Percentiles rank a stretch among this genome's conserved stretches.
Conservation (phyloP, 2,329 filamentous ascomycete species). For the Blastomyces silverae region DNA sequence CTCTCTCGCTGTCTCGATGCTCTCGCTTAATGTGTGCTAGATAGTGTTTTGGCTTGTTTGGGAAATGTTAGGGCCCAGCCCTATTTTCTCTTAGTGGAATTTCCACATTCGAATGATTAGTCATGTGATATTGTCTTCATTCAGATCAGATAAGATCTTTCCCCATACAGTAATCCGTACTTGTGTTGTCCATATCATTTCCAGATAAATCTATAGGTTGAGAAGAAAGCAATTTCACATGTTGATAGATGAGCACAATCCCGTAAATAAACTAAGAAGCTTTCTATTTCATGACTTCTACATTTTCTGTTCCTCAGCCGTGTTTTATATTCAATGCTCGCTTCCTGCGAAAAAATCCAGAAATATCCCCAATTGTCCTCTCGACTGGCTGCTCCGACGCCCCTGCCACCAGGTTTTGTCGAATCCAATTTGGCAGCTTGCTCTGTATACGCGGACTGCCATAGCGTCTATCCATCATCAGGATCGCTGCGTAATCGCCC, state of each 20-base stretch:
- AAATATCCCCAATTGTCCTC: slow-evolving; percentile 27
- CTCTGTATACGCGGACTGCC: slow-evolving; percentile 61
- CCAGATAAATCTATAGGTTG: too few relatives aligned
- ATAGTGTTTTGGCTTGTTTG: slow-evolving; percentile 27
- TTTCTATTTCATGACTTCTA: not conserved
- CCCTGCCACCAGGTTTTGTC: slow-evolving; percentile 51
- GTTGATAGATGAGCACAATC: not conserved
- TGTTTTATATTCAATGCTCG: slow-evolving; percentile 18
- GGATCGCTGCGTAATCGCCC: slow-evolving; percentile 82
- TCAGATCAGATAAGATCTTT: slow-evolving; percentile 1
- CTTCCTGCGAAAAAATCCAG: slow-evolving; percentile 29
- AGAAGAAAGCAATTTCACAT: too few relatives aligned
- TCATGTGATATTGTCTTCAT: not conserved
- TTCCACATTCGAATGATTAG: slow-evolving; percentile 12
- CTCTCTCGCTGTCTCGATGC: slow-evolving; percentile 19
- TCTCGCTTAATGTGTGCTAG: slow-evolving; percentile 29
- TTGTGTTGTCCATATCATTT: too few relatives aligned
- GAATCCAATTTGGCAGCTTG: slow-evolving; percentile 89
- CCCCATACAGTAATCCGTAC: too few relatives aligned
- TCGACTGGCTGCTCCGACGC: slow-evolving; percentile 25
- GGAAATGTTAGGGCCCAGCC: slow-evolving; percentile 25
- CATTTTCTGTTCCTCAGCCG: not conserved
- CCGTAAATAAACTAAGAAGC: not conserved
- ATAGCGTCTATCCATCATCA: slow-evolving; percentile 78
- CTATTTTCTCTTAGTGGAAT: slow-evolving; percentile 21